phyloP scores from a whole-genome alignment of 2,329 filamentous ascomycete species.

The Chrysosphaeria jannelii region DNA sequence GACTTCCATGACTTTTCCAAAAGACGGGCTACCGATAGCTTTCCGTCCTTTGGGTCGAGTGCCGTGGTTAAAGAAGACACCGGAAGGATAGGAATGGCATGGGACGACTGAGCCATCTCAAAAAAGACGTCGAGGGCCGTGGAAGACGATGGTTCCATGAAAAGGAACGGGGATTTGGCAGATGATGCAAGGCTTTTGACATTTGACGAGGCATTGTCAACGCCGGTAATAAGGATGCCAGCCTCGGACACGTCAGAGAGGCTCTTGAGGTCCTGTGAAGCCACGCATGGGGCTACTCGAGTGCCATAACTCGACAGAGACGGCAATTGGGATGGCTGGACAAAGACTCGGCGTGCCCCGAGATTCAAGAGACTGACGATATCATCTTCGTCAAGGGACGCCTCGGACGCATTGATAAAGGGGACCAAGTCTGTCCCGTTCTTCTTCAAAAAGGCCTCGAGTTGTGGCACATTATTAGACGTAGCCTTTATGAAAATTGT shows the following conservation, averaged over 20 bases:
- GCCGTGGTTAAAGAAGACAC: slow-evolving; percentile 45
- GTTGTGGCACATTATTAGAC: slow-evolving; percentile 11
- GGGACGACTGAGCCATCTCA: slow-evolving; percentile 16
- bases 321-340: slow-evolving; percentile 36
- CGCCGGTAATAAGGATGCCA: slow-evolving; percentile 21
- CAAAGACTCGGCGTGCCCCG: slow-evolving; percentile 63
- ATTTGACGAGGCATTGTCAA: slow-evolving; percentile 14
- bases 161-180: slow-evolving; percentile 15
- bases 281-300: slow-evolving; percentile 22
- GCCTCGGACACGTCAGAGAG: slow-evolving; percentile 10
- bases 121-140: slow-evolving; percentile 12
- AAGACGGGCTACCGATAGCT: slow-evolving; percentile 36
- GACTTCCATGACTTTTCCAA: slow-evolving; percentile 48
- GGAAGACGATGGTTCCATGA: slow-evolving; percentile 18
- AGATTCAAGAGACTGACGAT: slow-evolving; percentile 56
- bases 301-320: slow-evolving; percentile 20
- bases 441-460: slow-evolving; percentile 16
- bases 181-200: slow-evolving; percentile 14
- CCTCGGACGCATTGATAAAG: slow-evolving; percentile 45
- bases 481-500: slow-evolving; percentile 24
- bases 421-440: slow-evolving; percentile 24
- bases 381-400: slow-evolving; percentile 31
- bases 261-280: slow-evolving; percentile 6
- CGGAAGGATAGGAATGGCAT: slow-evolving; percentile 44
- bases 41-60: slow-evolving; percentile 25